A percentile compares a stretch with the other conserved stretches of the same genome.
Conservation (phyloP, 805 yeast species). For the Hermanozyma aechmeae region DNA sequence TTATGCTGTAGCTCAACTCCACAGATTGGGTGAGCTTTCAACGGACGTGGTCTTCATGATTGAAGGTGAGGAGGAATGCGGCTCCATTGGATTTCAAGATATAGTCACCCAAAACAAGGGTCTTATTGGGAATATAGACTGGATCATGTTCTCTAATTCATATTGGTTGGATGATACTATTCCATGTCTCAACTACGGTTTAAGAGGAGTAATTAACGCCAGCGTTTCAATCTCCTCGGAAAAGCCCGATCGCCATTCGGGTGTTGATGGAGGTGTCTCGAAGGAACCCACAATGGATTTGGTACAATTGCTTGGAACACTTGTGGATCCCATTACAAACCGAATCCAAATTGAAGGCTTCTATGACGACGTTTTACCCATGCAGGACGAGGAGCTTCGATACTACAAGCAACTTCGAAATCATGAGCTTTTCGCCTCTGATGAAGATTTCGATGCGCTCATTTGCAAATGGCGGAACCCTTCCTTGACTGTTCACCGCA, state of each 20-base stretch:
- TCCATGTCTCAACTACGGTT: slow-evolving; percentile 91
- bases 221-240: slow-evolving; percentile 63
- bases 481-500: slow-evolving; percentile 75
- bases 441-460: slow-evolving; percentile 36
- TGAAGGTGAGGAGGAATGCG: slow-evolving; percentile 96
- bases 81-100: slow-evolving; percentile 75
- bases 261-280: slow-evolving; percentile 89
- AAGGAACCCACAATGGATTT: slow-evolving; percentile 87
- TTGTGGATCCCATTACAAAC: slow-evolving; percentile 38
- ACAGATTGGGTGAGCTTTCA: slow-evolving; percentile 39
- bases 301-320: slow-evolving; percentile 57
- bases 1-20: slow-evolving; percentile 73
- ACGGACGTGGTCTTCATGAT: slow-evolving; percentile 75
- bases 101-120: slow-evolving; percentile 44
- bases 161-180: slow-evolving; percentile 86
- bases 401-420: slow-evolving; percentile 52
- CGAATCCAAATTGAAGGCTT: slow-evolving; percentile 59
- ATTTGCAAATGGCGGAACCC: slow-evolving; percentile 86
- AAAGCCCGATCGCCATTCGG: slow-evolving; percentile 86
- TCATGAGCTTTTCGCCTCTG: too few species aligned
- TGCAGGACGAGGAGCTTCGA: slow-evolving; percentile 47
- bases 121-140: slow-evolving; percentile 67
- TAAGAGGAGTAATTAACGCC: slow-evolving; percentile 84
- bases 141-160: slow-evolving; percentile 84
- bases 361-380: slow-evolving; percentile 54